Conservation (phyloP, 1,139 yeast genomes). For the Suhomyces guaymorum region DNA sequence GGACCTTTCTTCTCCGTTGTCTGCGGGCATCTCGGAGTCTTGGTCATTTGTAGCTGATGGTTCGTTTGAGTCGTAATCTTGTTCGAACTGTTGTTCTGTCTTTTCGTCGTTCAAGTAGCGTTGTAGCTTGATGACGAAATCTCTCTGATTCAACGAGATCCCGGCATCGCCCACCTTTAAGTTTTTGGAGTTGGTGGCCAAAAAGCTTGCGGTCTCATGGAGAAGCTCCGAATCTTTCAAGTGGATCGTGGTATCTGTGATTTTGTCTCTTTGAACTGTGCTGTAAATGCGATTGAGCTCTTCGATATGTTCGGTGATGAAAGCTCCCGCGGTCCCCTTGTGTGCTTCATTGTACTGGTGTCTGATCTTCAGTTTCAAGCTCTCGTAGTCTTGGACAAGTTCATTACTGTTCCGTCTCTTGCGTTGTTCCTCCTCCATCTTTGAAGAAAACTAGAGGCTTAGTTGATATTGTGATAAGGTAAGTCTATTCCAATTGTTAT, state of each 20-base stretch:
- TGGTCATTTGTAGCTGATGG: slow-evolving; percentile 14
- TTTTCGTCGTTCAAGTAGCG: slow-evolving; percentile 31
- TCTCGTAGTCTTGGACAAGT: slow-evolving; percentile 28
- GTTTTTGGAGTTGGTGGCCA: slow-evolving; percentile 57
- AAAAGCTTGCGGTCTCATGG: slow-evolving; percentile 40
- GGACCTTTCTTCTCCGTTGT: slow-evolving; percentile 28
- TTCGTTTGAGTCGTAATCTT: slow-evolving; percentile 10
- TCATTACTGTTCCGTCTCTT: slow-evolving; percentile 19
- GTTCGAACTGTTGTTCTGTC: slow-evolving; percentile 18
- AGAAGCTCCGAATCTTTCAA: slow-evolving; percentile 44
- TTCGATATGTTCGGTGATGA: slow-evolving; percentile 29
- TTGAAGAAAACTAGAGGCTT: too few relatives aligned
- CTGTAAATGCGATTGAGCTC: slow-evolving; percentile 32
- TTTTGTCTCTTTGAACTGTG: slow-evolving; percentile 30
- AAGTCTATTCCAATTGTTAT: too few relatives aligned
- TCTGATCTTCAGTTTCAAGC: slow-evolving; percentile 24
- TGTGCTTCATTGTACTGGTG: slow-evolving; percentile 30
- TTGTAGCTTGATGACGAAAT: slow-evolving; percentile 44
- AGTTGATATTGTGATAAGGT: too few relatives aligned
- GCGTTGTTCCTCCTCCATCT: slow-evolving; percentile 10
- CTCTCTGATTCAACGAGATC: slow-evolving; percentile 48
- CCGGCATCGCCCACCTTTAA: slow-evolving; percentile 56
- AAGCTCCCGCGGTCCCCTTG: slow-evolving; percentile 36
- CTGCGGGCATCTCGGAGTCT: slow-evolving; percentile 13
- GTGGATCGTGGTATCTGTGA: slow-evolving; percentile 29